These are phyloP conservation scores for Geotrichum aggregatum DNA, from an alignment of 1,139 yeast genomes.

Conservation along the genomic window DNA sequence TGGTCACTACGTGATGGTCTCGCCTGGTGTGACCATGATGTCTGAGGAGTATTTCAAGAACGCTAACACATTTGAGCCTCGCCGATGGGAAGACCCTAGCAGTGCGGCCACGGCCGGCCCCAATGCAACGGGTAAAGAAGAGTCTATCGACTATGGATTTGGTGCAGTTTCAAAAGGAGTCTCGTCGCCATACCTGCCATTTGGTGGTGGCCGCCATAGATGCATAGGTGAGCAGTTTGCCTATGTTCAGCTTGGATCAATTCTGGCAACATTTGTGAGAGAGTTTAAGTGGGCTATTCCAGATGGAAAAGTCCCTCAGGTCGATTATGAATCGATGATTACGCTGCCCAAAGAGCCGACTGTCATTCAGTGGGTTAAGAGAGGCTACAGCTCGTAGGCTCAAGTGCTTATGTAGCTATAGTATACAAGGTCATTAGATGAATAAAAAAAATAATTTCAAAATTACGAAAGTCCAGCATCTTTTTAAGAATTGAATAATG, in stretches of 20 bases:
- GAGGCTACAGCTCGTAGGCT: conserved; percentile 21
- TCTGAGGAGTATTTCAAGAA: conserved; percentile 71
- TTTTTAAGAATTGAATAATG: too few relatives aligned
- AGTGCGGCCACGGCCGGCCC: too few relatives aligned
- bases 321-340: conserved; percentile 91
- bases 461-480: too few relatives aligned
- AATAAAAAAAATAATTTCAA: too few relatives aligned
- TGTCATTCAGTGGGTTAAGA: conserved; percentile 58
- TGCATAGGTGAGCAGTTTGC: conserved; percentile 99
- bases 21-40: conserved; percentile 88
- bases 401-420: too few relatives aligned
- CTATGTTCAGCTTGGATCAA: conserved; percentile 84
- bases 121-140: conserved; percentile 33
- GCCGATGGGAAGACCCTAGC: conserved; percentile 67
- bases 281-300: conserved; percentile 67
- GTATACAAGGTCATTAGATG: too few relatives aligned
- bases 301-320: conserved; percentile 59
- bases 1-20: conserved; percentile 84
- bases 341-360: conserved; percentile 85
- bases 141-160: conserved; percentile 82
- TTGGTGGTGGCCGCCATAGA: conserved; percentile 99
- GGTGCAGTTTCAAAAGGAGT: conserved; percentile 97
- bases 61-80: conserved; percentile 68
- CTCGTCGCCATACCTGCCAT: conserved; percentile 89
- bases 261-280: conserved; percentile 70